Evolutionary conservation across 306 rosid genomes (phyloP).

Genomic region (Urtica urens): DNA sequence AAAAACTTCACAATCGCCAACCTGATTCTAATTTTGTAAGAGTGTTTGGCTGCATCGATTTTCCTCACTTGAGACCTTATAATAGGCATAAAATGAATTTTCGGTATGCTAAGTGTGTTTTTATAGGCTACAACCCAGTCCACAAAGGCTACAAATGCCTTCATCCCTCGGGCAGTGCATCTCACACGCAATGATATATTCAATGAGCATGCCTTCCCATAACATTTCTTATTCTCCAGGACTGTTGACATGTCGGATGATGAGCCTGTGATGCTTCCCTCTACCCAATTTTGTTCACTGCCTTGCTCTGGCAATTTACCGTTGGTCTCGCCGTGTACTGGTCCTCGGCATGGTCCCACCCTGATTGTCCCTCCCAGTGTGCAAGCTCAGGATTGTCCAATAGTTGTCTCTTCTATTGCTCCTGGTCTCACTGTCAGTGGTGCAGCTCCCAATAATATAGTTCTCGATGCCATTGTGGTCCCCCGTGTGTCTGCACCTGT

Average conservation of each 20-base stretch:
- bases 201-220: background rate
- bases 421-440: no score
- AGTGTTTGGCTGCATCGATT: background rate
- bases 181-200: background rate
- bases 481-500: no score
- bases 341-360: background rate
- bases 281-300: no score
- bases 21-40: background rate
- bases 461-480: no score
- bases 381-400: no score
- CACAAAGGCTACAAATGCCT: conserved; percentile 1
- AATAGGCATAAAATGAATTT: background rate
- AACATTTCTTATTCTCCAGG: background rate
- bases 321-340: background rate
- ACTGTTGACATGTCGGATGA: background rate
- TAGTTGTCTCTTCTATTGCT: no score
- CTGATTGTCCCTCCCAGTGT: no score
- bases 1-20: background rate
- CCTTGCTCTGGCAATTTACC: no score
- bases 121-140: background rate
- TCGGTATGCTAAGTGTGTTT: background rate
- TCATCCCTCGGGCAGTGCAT: background rate
- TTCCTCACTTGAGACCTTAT: background rate
- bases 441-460: no score
- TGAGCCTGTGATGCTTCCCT: no score